Base-by-base conservation (phyloP, 768 basidiomycete genomes). In the Termitomyces sp. region DNA sequence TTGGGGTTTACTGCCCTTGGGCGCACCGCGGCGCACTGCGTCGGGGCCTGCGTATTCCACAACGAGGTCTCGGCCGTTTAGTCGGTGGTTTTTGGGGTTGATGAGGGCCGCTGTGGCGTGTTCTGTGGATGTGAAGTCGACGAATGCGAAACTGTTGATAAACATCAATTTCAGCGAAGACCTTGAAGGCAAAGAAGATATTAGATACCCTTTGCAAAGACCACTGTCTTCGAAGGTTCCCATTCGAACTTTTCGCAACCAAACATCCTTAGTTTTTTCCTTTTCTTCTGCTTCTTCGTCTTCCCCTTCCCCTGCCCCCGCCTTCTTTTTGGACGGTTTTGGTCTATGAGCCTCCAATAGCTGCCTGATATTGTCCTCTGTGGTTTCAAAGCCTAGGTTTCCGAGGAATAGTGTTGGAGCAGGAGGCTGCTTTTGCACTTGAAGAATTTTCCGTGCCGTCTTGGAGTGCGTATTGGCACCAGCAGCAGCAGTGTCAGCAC, bases 161-260 rank as follows among this genome's bases (percentile, higher is more conserved):
- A 14, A 30, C n/a, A 53, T 56, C 39, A 56, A 20, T 39, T 27
- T 10, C 20, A n/a, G 32, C 58, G 24, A 27, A 39, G 27, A 34
- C 40, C 32, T 30, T 46, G 8, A 30, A 32, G 24, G 13, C 49
- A 13, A 39, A 45, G 26, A 45, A 34, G 26, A 36, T 26, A 27
- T n/a, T 1, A 76, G 81, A 58, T 67, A 97, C 96, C 96, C 96
- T 80, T 98, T 99, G 75, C 96, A 98, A 53, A 84, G 73, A 9
- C 96, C 97, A 49, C 85, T 91, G 71, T 99, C 96, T 69, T 98
- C 94, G 63, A 99, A 99, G 18, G 95, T 95, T 4, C 94, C 95
- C 83, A 99, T 82, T 6, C 96, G 85, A 30, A 99, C 76, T 68
- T 93, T 93, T 60, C 90, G 80, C 75, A 88, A 81, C 86, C 85